These are phyloP conservation scores for Leucogyrophana mollusca DNA, from an alignment of 768 basidiomycete genomes.

Conservation along the genomic window DNA sequence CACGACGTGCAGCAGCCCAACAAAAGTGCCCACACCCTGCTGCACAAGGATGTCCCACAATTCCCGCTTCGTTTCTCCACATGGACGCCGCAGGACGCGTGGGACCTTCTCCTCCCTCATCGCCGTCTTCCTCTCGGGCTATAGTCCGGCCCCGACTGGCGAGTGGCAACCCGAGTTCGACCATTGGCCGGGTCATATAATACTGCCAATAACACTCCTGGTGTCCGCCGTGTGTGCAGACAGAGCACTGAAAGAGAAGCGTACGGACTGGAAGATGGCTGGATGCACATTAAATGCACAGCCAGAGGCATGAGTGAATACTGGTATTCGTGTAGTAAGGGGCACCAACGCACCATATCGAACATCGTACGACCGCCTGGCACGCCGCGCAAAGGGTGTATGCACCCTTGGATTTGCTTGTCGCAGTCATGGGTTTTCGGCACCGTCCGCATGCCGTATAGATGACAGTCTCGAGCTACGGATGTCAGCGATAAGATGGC, in stretches of 20 bases:
- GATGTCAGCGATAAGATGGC: too few species aligned
- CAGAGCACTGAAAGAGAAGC: conserved; percentile 69
- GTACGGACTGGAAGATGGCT: conserved; percentile 78
- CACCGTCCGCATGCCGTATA: conserved; percentile 72
- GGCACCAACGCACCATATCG: conserved; percentile 62
- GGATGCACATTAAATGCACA: conserved; percentile 8
- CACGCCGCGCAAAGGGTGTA: conserved; percentile 61
- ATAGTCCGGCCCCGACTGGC: conserved; percentile 20
- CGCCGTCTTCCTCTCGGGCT: conserved; percentile 16
- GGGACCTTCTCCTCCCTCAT: conserved; percentile 11
- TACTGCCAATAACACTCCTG: conserved; percentile 73
- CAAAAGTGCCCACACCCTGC: conserved; percentile 84
- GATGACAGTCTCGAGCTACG: conserved; percentile 67
- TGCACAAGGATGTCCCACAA: conserved; percentile 66
- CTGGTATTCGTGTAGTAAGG: not conserved
- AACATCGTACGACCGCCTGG: conserved; percentile 48
- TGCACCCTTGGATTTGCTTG: conserved; percentile 34
- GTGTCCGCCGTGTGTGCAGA: conserved; percentile 82
- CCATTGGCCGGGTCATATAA: conserved; percentile 59
- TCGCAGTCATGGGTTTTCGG: conserved; percentile 52
- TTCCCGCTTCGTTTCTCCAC: conserved; percentile 15
- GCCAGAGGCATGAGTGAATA: too few species aligned
- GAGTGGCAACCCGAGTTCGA: conserved; percentile 32
- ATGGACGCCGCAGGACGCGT: conserved; percentile 1
- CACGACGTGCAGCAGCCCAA: conserved; percentile 47